Conservation (phyloP, 192 early-diverging fungal species). For the Backusella liffmaniae region DNA sequence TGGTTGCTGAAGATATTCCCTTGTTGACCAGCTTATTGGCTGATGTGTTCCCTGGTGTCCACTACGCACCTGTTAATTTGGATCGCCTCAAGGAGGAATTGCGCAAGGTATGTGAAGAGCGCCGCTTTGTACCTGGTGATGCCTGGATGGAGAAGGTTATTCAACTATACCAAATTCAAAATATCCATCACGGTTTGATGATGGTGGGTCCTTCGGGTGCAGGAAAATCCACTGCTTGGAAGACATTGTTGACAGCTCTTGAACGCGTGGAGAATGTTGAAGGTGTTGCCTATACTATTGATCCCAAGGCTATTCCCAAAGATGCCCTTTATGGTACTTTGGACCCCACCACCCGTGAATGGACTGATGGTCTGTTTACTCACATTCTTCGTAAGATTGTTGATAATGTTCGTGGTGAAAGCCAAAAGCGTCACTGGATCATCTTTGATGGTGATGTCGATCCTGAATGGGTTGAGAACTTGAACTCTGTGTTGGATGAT, state of each 20-base stretch:
- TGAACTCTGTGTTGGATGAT: slow-evolving; percentile 96
- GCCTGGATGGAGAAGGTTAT: slow-evolving; percentile 96
- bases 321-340: slow-evolving; percentile 95
- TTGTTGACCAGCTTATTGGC: slow-evolving; percentile 82
- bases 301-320: slow-evolving; percentile 98
- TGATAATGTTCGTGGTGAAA: slow-evolving; percentile 97
- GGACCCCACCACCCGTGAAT: slow-evolving; percentile 97
- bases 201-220: slow-evolving; percentile 98
- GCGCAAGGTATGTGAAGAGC: slow-evolving; percentile 71
- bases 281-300: slow-evolving; percentile 91
- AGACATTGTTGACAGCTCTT: slow-evolving; percentile 86
- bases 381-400: slow-evolving; percentile 96
- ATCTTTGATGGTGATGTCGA: slow-evolving; percentile 99
- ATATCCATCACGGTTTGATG: slow-evolving; percentile 99
- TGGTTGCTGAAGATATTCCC: slow-evolving; percentile 95
- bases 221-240: slow-evolving; percentile 95
- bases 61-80: slow-evolving; percentile 78
- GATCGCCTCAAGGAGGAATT: slow-evolving; percentile 74
- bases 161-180: slow-evolving; percentile 98
- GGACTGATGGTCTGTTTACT: slow-evolving; percentile 99
- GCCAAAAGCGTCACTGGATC: slow-evolving; percentile 95
- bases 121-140: slow-evolving; percentile 70
- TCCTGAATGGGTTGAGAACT: slow-evolving; percentile 99
- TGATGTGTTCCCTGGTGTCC: slow-evolving; percentile 94
- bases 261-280: slow-evolving; percentile 88